Percentiles rank a stretch among this genome's conserved stretches.
These are phyloP conservation scores for Fabrea salina DNA, from an alignment of 169 alveolate genomes.

Conservation along the genomic window DNA sequence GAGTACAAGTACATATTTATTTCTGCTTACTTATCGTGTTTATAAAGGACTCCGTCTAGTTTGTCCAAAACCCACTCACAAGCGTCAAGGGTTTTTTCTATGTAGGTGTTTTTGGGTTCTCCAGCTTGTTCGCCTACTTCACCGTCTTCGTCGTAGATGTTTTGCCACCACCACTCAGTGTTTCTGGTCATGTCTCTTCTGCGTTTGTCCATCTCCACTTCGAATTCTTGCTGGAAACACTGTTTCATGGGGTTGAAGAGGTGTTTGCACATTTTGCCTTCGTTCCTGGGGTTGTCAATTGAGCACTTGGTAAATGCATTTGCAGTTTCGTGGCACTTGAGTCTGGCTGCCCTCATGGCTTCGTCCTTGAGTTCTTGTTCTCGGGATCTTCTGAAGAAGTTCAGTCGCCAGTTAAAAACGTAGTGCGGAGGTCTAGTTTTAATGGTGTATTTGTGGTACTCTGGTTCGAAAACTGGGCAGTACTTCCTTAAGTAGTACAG, in stretches of 20 bases:
- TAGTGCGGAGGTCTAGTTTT: conserved; percentile 31
- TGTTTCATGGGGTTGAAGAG: neutral
- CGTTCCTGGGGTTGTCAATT: conserved; percentile 17
- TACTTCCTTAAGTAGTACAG: neutral
- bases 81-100: neutral
- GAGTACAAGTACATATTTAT: conserved; percentile 90
- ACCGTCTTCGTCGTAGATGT: conserved; percentile 19
- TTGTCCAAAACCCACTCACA: neutral
- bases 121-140: conserved; percentile 18
- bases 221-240: conserved; percentile 13
- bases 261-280: neutral
- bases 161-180: conserved; percentile 36
- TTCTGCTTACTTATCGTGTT: no score
- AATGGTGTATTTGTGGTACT: neutral
- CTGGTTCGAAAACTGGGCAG: conserved; percentile 21
- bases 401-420: neutral
- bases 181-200: conserved; percentile 31
- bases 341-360: conserved; percentile 33
- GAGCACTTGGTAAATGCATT: conserved; percentile 30
- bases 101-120: neutral
- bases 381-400: conserved; percentile 3
- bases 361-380: conserved; percentile 25
- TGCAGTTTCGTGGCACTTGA: conserved; percentile 23
- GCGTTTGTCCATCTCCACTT: conserved; percentile 32
- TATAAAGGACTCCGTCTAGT: neutral